Percentiles rank a stretch among this genome's conserved stretches.
Conservation (phyloP, 2,329 filamentous ascomycete genomes). For the Ascochyta pisi region DNA sequence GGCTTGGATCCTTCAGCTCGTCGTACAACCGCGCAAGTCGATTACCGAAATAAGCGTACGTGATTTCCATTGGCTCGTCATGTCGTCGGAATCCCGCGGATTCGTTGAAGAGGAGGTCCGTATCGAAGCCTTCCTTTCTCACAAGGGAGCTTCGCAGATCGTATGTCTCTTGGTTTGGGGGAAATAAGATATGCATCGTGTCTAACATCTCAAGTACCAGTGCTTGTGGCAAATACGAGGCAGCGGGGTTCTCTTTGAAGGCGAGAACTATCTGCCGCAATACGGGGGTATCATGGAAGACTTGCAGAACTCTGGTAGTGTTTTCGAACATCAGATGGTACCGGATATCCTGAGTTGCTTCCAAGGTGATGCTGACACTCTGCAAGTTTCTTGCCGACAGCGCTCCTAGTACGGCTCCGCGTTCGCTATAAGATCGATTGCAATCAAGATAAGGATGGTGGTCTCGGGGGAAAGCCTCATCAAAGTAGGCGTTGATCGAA, state of each 20-base stretch:
- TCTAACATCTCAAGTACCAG: no score
- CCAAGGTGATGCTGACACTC: neutral
- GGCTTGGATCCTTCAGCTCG: constrained; percentile 33
- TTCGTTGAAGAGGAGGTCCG: constrained; percentile 1
- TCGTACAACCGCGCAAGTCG: constrained; percentile 31
- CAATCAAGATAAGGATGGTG: no score
- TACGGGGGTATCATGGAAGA: neutral
- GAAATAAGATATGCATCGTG: no score
- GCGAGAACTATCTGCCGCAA: neutral
- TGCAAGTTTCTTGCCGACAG: no score
- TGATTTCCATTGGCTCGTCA: constrained; percentile 24
- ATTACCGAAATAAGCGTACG: constrained; percentile 36
- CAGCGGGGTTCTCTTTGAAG: no score
- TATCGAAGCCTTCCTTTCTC: neutral
- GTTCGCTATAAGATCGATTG: no score
- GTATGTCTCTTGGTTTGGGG: no score
- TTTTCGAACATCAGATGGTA: neutral
- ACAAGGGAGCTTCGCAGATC: no score
- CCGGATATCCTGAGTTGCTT: neutral
- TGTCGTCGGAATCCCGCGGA: constrained; percentile 11
- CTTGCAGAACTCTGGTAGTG: neutral
- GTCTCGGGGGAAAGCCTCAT: no score
- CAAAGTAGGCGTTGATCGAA: no score
- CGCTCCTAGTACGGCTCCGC: no score
- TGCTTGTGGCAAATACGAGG: no score